Evolutionary conservation across 768 basidiomycete genomes (phyloP), one percentile per base, ranked within the genome.

Genomic region (Austroboletus eburneus): DNA sequence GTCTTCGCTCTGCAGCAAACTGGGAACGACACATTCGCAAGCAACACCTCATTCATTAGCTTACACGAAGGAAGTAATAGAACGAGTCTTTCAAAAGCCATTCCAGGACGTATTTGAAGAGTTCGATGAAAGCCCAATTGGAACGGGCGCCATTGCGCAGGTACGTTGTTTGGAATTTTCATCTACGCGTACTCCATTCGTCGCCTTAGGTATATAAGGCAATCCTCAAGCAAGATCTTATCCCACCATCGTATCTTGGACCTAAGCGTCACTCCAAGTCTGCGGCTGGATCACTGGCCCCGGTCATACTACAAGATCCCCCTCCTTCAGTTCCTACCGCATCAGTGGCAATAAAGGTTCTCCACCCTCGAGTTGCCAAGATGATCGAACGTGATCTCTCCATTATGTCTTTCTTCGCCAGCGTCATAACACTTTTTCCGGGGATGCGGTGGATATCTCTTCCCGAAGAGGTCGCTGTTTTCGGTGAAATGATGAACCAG

Each of bases 91-190:
- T 64, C 80, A 83, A 39, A 74, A 80, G 30, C 80, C 83, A 5
- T 96, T 99, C 59, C 75, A 84, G 5, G 77, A 96, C 12, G 88
- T 97, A 10, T 98, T 99, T 56, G 89, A 91, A 55, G 79, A 88
- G 46, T 98, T 99, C 59, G 82, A 90, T 46, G 74, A 82, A 48
- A 72, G 63, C 5, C 94, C 96, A 4, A 95, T 99, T 42, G 96
- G 96, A n/a, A 89, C 87, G 9, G 96, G 96, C 21, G 94, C 96
- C n/a, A 96, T 99, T 52, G 96, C 95, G 17, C 96, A 99, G 70
- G 63, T 56, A 49, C 17, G 55, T 43, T 22, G 17, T 9, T 78
- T 63, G 55, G 37, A 3, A 14, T 43, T 41, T 29, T 42, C 42
- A 12, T 23, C 25, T 12, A 23, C 18, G 21, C 14, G 14, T 39